Base-by-base conservation (phyloP, 2,329 filamentous ascomycete species). In the Phaeophleospora eucalypticola region DNA sequence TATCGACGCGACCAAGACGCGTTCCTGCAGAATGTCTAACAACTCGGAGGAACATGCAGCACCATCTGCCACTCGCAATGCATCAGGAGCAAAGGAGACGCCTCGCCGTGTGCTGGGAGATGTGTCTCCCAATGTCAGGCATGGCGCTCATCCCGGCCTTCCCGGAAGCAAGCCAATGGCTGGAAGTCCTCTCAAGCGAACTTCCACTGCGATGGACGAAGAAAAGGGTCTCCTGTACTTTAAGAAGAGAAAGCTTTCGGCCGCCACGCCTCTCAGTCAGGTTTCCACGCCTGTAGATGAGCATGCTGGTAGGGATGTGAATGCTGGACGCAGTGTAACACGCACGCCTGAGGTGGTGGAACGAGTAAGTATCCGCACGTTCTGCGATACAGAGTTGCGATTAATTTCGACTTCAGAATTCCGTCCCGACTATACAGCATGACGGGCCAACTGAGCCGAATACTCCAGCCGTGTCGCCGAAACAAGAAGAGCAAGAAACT, bases 151-250 rank as follows among this genome's bases (percentile, higher is more conserved):
- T 14, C 32, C 46, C 6, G 47, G 42, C 4, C 14, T 53, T 12
- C 34, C 46, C 19, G 48, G 52, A n/a, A 55, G 47, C 36, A 60
- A 59, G 38, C 44, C 56, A 32, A 47, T 59, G 43, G 44, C 45
- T 4, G 52, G 59, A 40, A 63, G 59, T 41, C 62, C 63, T 17
- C 53, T 66, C n/a, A 67, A 67, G 47, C 56, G 65, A 14, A 61
- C 52, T 38, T 61, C 62, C 43, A 61, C 54, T 4, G 57, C 57
- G 18, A 53, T 61, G 32, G 59, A 66, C 29, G 56, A 57, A n/a
- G 56, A 46, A 8, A 52, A 58, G 21, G 65, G 65, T 32, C 58
- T 67, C 50, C 63, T 44, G 21, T 67, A 67, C 47, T 50, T 67
- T 29, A 66, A 66, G 58, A 58, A 53, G 45, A 52, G 65, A 34